Evolutionary conservation across 2,329 filamentous ascomycete species (phyloP), one percentile per base, ranked within the genome.

Genomic region (Celoporthe dispersa): DNA sequence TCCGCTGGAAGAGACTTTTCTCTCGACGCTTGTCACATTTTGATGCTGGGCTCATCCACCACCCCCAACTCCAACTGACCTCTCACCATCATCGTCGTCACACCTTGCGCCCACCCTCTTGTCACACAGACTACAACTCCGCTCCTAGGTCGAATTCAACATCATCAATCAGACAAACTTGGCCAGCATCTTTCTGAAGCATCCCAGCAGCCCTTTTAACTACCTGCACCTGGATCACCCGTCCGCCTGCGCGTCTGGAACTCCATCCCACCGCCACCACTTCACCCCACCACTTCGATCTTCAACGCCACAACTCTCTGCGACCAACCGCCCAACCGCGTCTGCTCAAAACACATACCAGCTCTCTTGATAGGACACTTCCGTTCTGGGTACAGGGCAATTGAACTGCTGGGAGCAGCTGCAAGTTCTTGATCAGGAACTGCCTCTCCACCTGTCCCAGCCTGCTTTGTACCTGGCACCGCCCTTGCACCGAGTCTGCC

Each of bases 1-100:
- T n/a, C 60, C n/a, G 62, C 60, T 67, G 66, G 66, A 62, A 67
- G 66, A 67, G 66, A 67, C 66, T 67, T 67, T 62, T 62, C 66
- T 53, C 41, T 22, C 28, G 11, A 51, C 66, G 57, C 57, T 25
- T 25, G 44, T 61, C 55, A 67, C 57, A 53, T 67, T 67, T 67
- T 62, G 37, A 67, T 62, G 39, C 57, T 55, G 22, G 31, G 19
- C 25, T 65, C 33, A n/a, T 48, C 33, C 62, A 64, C 19, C 62
- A 60, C 31, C 55, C 11, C 7, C 19, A 59, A 60, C 57, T 33
- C 33, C 57, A 60, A 60, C 33, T 14, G 31, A 37, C 33, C 57
- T 37, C 60, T 41, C 35, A 31, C 37, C 37, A 39, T 31, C 60
- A 63, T 28, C 60, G 12, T 44, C 33, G 51, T 44, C 39, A 44